Conservation (phyloP, 2,329 filamentous ascomycete species). For the Colletotrichum camelliae region DNA sequence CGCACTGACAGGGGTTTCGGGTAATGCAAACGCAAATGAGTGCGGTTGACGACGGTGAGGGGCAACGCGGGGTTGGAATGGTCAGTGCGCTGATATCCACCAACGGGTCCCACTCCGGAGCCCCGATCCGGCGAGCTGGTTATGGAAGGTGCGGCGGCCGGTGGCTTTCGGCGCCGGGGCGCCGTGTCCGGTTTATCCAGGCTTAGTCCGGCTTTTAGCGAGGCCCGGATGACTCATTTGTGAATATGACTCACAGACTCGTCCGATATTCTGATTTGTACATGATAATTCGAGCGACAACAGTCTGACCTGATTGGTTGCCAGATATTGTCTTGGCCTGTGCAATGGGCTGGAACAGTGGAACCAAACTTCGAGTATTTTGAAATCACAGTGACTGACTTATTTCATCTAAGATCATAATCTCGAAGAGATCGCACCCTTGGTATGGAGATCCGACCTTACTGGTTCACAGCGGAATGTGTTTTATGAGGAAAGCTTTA, state of each 20-base stretch:
- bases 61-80: constrained; percentile 3
- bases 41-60: background rate
- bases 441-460: background rate
- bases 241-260: background rate
- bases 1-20: too few species aligned
- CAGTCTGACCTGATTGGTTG: background rate
- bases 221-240: background rate
- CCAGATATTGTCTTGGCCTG: background rate
- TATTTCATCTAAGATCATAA: background rate
- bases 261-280: background rate
- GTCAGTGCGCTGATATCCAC: background rate
- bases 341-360: background rate
- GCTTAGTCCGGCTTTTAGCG: background rate
- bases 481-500: background rate
- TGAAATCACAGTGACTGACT: background rate
- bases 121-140: background rate
- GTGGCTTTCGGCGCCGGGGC: background rate
- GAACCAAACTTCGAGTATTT: background rate
- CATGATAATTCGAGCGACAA: background rate
- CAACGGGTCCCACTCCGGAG: background rate
- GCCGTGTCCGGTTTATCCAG: background rate
- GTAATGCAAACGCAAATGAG: too few species aligned
- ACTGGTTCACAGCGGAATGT: background rate
- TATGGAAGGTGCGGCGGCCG: background rate
- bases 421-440: rapidly evolving